These are phyloP conservation scores for Cladosporium sp. DNA, from an alignment of 2,329 filamentous ascomycete genomes.

Conservation along the genomic window DNA sequence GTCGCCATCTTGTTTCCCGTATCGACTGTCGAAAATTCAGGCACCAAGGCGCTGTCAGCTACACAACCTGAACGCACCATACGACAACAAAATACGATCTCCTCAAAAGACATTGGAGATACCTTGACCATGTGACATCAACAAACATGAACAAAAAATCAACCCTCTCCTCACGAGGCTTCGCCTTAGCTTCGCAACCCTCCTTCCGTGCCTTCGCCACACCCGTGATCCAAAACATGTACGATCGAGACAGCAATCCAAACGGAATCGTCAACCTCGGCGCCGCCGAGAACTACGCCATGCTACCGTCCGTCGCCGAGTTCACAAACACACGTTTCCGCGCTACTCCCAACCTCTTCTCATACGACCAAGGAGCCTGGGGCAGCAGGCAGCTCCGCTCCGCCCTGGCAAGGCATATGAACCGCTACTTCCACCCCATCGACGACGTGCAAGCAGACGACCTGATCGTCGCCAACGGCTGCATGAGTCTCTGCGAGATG, in stretches of 20 bases:
- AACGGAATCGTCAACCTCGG: constrained; percentile 29
- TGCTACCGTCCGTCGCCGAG: constrained; percentile 12
- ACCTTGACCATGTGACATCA: too few species aligned
- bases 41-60: too few species aligned
- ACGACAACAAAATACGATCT: too few species aligned
- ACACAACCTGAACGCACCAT: too few species aligned
- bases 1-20: too few species aligned
- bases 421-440: constrained; percentile 36
- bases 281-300: constrained; percentile 26
- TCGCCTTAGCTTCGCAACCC: constrained; percentile 3
- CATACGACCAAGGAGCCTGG: constrained; percentile 39
- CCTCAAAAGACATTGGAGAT: neutral
- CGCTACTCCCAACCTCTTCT: constrained; percentile 8
- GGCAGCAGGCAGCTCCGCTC: constrained; percentile 36
- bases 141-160: neutral
- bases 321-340: constrained; percentile 8
- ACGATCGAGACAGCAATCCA: constrained; percentile 27
- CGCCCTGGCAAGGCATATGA: constrained; percentile 41
- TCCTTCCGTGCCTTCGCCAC: constrained; percentile 16
- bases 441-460: constrained; percentile 33
- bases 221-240: constrained; percentile 18
- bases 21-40: too few species aligned
- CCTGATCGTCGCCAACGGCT: constrained; percentile 39
- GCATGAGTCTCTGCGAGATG: constrained; percentile 41
- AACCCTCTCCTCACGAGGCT: constrained; percentile 8